phyloP scores from a whole-genome alignment of 2,329 filamentous ascomycete species.

The Penicillium aurantiogriseum region DNA sequence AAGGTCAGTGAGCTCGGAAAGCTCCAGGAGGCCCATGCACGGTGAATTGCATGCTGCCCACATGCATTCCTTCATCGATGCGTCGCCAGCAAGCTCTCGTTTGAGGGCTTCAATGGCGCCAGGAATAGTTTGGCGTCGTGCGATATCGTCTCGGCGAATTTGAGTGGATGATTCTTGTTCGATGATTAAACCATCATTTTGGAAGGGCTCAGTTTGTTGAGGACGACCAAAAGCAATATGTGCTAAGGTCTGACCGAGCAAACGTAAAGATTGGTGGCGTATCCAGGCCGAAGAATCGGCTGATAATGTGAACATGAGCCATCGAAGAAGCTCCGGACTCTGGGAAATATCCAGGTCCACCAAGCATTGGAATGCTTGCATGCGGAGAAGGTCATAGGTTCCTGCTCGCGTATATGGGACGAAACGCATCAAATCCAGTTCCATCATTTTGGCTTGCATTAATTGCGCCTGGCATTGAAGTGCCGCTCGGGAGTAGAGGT shows the following conservation, averaged over 20 bases:
- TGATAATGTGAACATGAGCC: slow-evolving; percentile 57
- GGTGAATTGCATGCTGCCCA: slow-evolving; percentile 58
- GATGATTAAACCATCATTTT: slow-evolving; percentile 52
- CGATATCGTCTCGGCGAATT: slow-evolving; percentile 53
- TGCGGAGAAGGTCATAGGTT: slow-evolving; percentile 59
- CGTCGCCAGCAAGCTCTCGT: slow-evolving; percentile 50
- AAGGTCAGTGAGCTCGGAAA: slow-evolving; percentile 57
- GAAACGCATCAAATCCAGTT: slow-evolving; percentile 56
- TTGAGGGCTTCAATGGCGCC: slow-evolving; percentile 59
- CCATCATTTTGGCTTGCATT: slow-evolving; percentile 53
- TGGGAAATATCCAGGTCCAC: slow-evolving; percentile 56
- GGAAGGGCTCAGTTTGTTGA: slow-evolving; percentile 32
- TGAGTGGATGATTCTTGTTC: slow-evolving; percentile 55
- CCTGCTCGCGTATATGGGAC: slow-evolving; percentile 60
- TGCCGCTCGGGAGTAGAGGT: slow-evolving; percentile 61
- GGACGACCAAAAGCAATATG: slow-evolving; percentile 58
- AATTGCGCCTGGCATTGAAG: slow-evolving; percentile 59
- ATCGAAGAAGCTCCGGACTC: slow-evolving; percentile 53
- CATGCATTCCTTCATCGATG: slow-evolving; percentile 52
- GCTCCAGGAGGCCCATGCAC: slow-evolving; percentile 52
- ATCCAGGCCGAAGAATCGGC: slow-evolving; percentile 60
- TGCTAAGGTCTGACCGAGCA: slow-evolving; percentile 57
- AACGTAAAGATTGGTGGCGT: slow-evolving; percentile 51
- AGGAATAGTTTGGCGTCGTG: slow-evolving; percentile 56
- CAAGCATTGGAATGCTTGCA: slow-evolving; percentile 59